phyloP scores from a whole-genome alignment of 495 filamentous ascomycete species.

The Neurospora sublineolata region DNA sequence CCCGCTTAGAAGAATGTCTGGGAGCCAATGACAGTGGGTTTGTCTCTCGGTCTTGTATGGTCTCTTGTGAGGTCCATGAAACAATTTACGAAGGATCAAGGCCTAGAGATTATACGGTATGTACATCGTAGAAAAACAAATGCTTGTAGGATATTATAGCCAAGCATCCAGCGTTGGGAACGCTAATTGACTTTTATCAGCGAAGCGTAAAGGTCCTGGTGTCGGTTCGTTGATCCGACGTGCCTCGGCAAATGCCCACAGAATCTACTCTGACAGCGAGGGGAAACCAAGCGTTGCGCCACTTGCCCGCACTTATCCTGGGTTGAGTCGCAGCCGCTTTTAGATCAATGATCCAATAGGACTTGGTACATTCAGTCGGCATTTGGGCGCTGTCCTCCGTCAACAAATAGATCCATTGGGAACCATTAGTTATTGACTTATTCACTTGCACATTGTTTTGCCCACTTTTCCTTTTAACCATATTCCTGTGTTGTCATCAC shows the following conservation, averaged over 20 bases:
- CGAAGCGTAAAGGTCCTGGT: background rate
- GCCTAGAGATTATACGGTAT: background rate
- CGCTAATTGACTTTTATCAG: background rate
- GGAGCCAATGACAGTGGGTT: background rate
- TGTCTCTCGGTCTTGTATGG: background rate
- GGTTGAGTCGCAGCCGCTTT: background rate
- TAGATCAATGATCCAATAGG: background rate
- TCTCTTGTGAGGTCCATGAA: background rate
- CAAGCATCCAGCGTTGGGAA: background rate
- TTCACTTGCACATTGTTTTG: background rate
- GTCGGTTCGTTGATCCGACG: background rate
- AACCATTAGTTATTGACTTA: background rate
- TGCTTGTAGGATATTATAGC: background rate
- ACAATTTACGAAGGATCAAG: background rate
- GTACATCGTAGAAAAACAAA: background rate
- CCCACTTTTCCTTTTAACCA: background rate
- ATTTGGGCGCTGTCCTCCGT: background rate
- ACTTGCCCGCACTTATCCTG: background rate
- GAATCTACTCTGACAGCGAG: background rate
- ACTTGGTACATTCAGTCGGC: background rate
- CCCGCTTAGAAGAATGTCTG: constrained; percentile 39
- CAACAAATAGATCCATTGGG: background rate
- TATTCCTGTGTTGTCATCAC: background rate
- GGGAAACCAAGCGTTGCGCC: background rate
- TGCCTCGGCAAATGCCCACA: background rate